Base-by-base conservation (phyloP, 495 filamentous ascomycete species). In the Lophiostoma macrostomum region DNA sequence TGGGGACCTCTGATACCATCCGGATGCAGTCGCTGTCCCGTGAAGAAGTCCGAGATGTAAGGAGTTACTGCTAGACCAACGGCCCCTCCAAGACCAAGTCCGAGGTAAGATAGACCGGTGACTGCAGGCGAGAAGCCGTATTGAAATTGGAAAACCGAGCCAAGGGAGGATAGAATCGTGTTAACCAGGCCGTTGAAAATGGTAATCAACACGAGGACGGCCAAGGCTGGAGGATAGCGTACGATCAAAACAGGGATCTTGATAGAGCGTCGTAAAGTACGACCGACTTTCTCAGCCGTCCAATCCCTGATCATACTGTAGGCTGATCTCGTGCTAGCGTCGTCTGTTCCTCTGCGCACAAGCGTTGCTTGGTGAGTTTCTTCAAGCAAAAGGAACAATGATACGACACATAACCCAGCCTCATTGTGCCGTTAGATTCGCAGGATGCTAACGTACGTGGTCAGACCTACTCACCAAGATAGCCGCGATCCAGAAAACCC, bases 111-210 rank as follows among this genome's bases (percentile, higher is more conserved):
- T n/a, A 66, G 62, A 2, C 63, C 63, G 8, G 52, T 56, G 13
- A 29, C 41, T 30, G 39, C 35, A 4, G 35, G 37, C 8, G 48
- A 20, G 34, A 57, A 64, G 45, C 67, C 65, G 65, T 87, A 86
- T 0, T 74, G 64, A 19, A 68, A 53, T 1, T 72, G 61, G 60
- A 80, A 88, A 30, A 87, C 75, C 14, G 39, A 22, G 11, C 12
- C 39, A 4, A 43, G 14, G 22, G 39, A 43, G 7, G 39, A 43
- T 8, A 43, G 39, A 10, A 27, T 43, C 12, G 27, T 43, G 19
- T 43, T 43, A 7, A 8, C 39, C 10, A 43, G 20, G 12, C 39
- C 39, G 19, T 43, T 43, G 39, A 25, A 43, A 10, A 27, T 16
- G 16, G 5, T 8, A 16, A 20, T 25, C 10, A 16, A 23, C 6